These are phyloP conservation scores for Hanseniaspora valbyensis DNA, from an alignment of 805 yeast genomes.

Conservation along the genomic window DNA sequence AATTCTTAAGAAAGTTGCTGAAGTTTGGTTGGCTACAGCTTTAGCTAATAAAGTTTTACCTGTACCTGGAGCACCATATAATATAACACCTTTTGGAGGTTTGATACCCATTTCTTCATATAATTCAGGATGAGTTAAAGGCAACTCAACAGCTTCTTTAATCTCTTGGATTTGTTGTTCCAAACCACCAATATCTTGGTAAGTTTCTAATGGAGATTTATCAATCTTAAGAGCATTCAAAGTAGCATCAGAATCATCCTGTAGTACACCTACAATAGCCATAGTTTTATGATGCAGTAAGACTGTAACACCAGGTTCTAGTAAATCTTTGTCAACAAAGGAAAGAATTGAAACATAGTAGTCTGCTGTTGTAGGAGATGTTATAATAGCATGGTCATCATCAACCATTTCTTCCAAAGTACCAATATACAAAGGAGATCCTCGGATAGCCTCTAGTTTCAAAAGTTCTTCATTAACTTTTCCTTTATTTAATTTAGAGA, in stretches of 20 bases:
- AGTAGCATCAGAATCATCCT: slow-evolving; percentile 96
- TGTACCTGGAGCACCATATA: slow-evolving; percentile 97
- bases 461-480: slow-evolving; percentile 93
- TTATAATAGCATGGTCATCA: slow-evolving; percentile 97
- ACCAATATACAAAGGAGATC: slow-evolving; percentile 92
- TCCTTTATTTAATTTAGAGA: slow-evolving; percentile 78
- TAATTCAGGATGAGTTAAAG: slow-evolving; percentile 89
- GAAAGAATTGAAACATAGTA: slow-evolving; percentile 92
- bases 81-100: slow-evolving; percentile 95
- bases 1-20: slow-evolving; percentile 89
- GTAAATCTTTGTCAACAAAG: slow-evolving; percentile 88
- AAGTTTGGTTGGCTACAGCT: slow-evolving; percentile 96
- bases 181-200: slow-evolving; percentile 94
- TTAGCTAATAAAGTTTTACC: slow-evolving; percentile 92
- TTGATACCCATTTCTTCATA: slow-evolving; percentile 98
- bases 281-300: slow-evolving; percentile 91
- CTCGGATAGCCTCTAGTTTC: slow-evolving; percentile 89
- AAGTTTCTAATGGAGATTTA: slow-evolving; percentile 92
- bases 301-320: slow-evolving; percentile 96
- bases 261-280: slow-evolving; percentile 93
- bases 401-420: slow-evolving; percentile 94
- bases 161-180: slow-evolving; percentile 95
- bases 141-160: slow-evolving; percentile 92
- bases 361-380: slow-evolving; percentile 92
- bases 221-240: slow-evolving; percentile 96